A percentile compares a stretch with the other conserved stretches of the same genome.
These are phyloP conservation scores for Wallacemonas collosoma DNA, from an alignment of 208 protist species.

Conservation along the genomic window DNA sequence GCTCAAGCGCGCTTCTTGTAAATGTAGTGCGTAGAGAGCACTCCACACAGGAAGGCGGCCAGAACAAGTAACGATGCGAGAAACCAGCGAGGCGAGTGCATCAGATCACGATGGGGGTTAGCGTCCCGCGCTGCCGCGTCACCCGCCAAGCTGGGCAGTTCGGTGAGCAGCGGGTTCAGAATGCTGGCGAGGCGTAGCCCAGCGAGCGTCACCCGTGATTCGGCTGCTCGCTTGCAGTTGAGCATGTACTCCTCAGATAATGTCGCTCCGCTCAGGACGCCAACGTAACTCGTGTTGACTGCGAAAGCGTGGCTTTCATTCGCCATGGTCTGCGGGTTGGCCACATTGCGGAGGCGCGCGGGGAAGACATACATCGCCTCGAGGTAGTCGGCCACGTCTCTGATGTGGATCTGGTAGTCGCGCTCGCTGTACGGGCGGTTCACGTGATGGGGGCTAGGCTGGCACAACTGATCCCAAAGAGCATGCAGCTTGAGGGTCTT, in stretches of 20 bases:
- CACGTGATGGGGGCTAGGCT: conserved; percentile 15
- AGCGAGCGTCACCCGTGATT: conserved; percentile 60
- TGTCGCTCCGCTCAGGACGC: conserved; percentile 24
- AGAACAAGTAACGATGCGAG: neutral
- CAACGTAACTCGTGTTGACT: conserved; percentile 69
- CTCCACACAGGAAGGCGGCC: neutral
- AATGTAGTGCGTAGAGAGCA: neutral
- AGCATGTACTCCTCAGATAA: conserved; percentile 53
- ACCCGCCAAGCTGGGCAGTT: neutral
- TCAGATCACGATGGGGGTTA: too few species aligned
- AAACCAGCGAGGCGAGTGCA: neutral
- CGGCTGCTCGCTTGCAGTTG: conserved; percentile 46
- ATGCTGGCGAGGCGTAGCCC: conserved; percentile 69
- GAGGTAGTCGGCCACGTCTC: conserved; percentile 48
- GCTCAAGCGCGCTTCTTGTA: neutral
- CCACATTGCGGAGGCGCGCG: conserved; percentile 17
- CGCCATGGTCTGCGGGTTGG: conserved; percentile 35
- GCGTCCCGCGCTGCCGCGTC: too few species aligned
- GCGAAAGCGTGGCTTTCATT: conserved; percentile 68
- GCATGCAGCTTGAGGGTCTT: conserved; percentile 49
- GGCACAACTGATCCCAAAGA: conserved; percentile 84
- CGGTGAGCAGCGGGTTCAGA: conserved; percentile 54
- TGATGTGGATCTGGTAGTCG: conserved; percentile 34
- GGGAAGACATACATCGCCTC: conserved; percentile 62
- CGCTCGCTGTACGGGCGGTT: conserved; percentile 51